These are phyloP conservation scores for Coniella lustricola DNA, from an alignment of 2,329 filamentous ascomycete genomes.

Conservation along the genomic window DNA sequence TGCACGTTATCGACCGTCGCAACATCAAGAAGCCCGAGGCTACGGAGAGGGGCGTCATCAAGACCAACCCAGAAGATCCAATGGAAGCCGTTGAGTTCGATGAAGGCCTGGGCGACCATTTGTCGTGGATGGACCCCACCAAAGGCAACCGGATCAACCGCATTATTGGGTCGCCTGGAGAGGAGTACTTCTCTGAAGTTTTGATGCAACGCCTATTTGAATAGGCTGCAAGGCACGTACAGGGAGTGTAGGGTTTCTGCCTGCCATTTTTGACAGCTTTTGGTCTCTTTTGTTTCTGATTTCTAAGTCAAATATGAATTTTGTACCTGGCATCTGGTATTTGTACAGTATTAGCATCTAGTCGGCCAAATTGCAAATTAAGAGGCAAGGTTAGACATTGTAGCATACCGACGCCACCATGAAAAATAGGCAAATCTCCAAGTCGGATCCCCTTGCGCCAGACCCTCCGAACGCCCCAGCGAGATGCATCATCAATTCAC, in stretches of 20 bases:
- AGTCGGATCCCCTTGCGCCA: background rate
- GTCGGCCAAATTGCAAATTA: background rate
- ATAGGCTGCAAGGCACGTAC: conserved; percentile 17
- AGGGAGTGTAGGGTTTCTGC: background rate
- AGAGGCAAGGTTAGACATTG: background rate
- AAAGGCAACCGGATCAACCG: conserved; percentile 76
- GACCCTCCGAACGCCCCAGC: conserved; percentile 9
- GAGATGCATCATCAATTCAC: conserved; percentile 9
- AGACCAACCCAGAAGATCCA: conserved; percentile 33
- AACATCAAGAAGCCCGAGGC: conserved; percentile 45
- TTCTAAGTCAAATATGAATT: too few species aligned
- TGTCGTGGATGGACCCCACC: conserved; percentile 64
- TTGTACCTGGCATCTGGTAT: background rate
- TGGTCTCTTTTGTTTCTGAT: too few species aligned
- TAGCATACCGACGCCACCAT: background rate
- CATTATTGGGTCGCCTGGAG: conserved; percentile 63
- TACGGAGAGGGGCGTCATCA: conserved; percentile 24
- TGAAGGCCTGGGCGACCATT: conserved; percentile 62
- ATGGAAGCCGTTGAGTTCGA: conserved; percentile 41
- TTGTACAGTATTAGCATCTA: background rate
- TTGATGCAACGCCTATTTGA: conserved; percentile 61
- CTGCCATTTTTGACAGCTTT: too few species aligned
- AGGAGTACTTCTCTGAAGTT: conserved; percentile 57
- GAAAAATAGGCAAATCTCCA: background rate
- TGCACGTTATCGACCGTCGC: conserved; percentile 78